A percentile compares a stretch with the other conserved stretches of the same genome.
Evolutionary conservation across 2,329 filamentous ascomycete species (phyloP).

Genomic region (Raffaelea albimanens): DNA sequence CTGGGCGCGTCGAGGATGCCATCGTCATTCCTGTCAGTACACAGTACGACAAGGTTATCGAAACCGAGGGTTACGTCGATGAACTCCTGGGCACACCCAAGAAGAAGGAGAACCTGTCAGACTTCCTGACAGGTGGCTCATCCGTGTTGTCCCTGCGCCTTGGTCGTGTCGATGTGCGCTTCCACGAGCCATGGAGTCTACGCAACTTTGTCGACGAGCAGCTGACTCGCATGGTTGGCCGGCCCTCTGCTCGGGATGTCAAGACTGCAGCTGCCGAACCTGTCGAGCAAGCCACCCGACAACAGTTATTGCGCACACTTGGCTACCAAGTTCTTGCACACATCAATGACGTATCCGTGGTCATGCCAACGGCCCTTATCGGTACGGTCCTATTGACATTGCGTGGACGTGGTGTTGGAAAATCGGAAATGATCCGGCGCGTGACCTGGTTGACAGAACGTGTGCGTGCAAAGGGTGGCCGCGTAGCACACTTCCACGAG

Average conservation of each 20-base stretch:
- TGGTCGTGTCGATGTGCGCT: conserved; percentile 87
- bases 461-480: conserved; percentile 75
- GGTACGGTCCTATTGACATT: conserved; percentile 89
- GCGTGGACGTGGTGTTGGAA: conserved; percentile 83
- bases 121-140: conserved; percentile 76
- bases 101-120: conserved; percentile 83
- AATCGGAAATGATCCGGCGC: conserved; percentile 71
- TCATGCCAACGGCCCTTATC: conserved; percentile 96
- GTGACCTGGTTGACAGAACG: conserved; percentile 84
- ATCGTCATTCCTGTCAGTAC: conserved; percentile 94
- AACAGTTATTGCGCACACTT: conserved; percentile 72
- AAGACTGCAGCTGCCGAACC: conserved; percentile 37
- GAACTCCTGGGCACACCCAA: conserved; percentile 92
- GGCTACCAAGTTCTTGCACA: conserved; percentile 89
- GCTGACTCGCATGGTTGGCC: conserved; percentile 44
- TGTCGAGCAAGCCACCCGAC: conserved; percentile 44
- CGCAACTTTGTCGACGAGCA: conserved; percentile 74
- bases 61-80: conserved; percentile 92
- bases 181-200: conserved; percentile 93
- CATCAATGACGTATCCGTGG: conserved; percentile 91
- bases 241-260: conserved; percentile 37
- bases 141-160: conserved; percentile 83
- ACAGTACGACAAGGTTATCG: conserved; percentile 98
- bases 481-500: conserved; percentile 86
- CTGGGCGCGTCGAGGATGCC: conserved; percentile 78